Percentiles rank a stretch among this genome's conserved stretches.
These are phyloP conservation scores for Pulveroboletus ravenelii DNA, from an alignment of 768 basidiomycete species.

Conservation along the genomic window DNA sequence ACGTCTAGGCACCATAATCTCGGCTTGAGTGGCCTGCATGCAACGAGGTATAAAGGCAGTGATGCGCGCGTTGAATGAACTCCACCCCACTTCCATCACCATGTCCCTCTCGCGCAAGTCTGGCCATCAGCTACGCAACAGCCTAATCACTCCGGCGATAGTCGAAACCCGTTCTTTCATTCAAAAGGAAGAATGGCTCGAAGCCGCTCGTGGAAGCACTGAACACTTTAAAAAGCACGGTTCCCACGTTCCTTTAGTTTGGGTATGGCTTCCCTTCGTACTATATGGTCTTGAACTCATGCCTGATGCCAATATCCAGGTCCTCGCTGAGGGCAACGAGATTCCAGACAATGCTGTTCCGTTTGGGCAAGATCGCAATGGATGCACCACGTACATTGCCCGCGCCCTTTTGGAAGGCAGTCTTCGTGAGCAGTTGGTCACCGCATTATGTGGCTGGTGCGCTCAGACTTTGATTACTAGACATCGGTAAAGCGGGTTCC, in stretches of 20 bases:
- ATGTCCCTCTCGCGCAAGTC: constrained; percentile 15
- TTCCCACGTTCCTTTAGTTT: constrained; percentile 30
- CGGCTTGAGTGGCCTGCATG: neutral
- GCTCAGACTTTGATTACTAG: constrained; percentile 12
- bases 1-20: neutral
- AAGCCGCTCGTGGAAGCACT: constrained; percentile 27
- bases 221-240: constrained; percentile 25
- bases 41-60: constrained; percentile 12
- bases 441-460: neutral
- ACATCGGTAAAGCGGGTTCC: constrained; percentile 32
- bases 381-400: constrained; percentile 25
- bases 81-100: neutral
- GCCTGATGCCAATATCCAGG: constrained; percentile 5
- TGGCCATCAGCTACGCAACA: constrained; percentile 5
- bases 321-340: constrained; percentile 27
- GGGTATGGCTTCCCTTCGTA: constrained; percentile 15
- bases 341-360: constrained; percentile 34
- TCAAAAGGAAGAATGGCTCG: constrained; percentile 28
- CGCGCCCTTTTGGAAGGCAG: constrained; percentile 30
- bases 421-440: constrained; percentile 22
- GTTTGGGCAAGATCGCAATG: constrained; percentile 30
- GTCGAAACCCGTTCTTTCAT: constrained; percentile 13
- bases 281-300: neutral
- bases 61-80: neutral
- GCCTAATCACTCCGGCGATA: constrained; percentile 13